Percentiles rank a stretch among this genome's conserved stretches.
Evolutionary conservation across 2,329 filamentous ascomycete genomes (phyloP).

Genomic region (Drechmeria coniospora): DNA sequence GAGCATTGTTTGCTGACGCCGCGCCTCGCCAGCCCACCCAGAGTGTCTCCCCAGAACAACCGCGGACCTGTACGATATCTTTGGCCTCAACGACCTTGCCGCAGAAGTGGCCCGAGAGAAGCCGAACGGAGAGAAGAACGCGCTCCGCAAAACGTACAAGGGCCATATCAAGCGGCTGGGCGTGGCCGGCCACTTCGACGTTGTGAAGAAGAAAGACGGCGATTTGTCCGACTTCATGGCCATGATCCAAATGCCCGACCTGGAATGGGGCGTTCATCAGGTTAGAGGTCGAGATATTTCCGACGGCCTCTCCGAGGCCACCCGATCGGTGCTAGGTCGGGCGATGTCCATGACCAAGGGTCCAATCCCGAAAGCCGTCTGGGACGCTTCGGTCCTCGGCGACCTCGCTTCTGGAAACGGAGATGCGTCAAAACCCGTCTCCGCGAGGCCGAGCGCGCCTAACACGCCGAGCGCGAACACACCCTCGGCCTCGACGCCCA

Average conservation of each 20-base stretch:
- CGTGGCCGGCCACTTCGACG: slow-evolving; percentile 45
- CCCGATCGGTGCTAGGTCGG: slow-evolving; percentile 27
- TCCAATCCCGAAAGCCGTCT: slow-evolving; percentile 35
- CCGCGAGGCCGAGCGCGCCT: slow-evolving; percentile 33
- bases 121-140: slow-evolving; percentile 52
- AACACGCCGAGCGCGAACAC: too few relatives aligned
- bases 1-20: slow-evolving; percentile 26
- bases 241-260: slow-evolving; percentile 34
- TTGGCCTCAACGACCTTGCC: slow-evolving; percentile 39
- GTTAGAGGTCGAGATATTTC: slow-evolving; percentile 39
- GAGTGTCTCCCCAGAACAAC: slow-evolving; percentile 31
- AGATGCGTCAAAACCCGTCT: slow-evolving; percentile 23
- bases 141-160: slow-evolving; percentile 52
- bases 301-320: slow-evolving; percentile 32
- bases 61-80: slow-evolving; percentile 44
- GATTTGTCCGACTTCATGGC: slow-evolving; percentile 35
- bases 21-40: slow-evolving; percentile 29
- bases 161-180: slow-evolving; percentile 50
- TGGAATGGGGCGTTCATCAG: slow-evolving; percentile 40
- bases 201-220: slow-evolving; percentile 36
- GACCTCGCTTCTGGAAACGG: slow-evolving; percentile 31
- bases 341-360: slow-evolving; percentile 44
- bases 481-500: slow-evolving; percentile 21
- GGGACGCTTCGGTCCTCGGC: slow-evolving; percentile 44
- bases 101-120: slow-evolving; percentile 47